Base-by-base conservation (phyloP, 805 yeast genomes). In the Saccharomyces kudriavzevii region DNA sequence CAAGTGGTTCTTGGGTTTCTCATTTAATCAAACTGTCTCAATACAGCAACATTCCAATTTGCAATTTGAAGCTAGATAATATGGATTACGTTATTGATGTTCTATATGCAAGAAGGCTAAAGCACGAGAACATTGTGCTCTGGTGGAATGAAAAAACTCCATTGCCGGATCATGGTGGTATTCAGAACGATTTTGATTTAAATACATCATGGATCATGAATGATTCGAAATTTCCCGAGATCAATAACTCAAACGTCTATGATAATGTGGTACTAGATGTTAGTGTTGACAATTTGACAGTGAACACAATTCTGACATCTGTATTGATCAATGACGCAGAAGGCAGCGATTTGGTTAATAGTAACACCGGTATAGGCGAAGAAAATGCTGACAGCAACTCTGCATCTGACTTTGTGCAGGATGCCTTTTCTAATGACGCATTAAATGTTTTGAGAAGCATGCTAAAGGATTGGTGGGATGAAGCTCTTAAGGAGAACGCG, bases 381-480 rank as follows among this genome's bases (percentile, higher is more conserved):
- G 62, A 67, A 8, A 54, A 60, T 13, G 60, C 62, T 2, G 43
- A 29, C 8, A 47, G 28, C 8, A 49, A 56, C 10, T 63, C 64
- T 13, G 58, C 61, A 4, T 49, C 60, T 3, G 71, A 74, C 2
- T 80, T 91, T 60, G 86, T 92, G 13, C 88, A 85, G 59, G 96
- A 92, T 67, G 80, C 96, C 0, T 91, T 92, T 61, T 85, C 91
- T 10, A 77, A 83, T 0, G 81, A 87, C 0, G 87, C 97, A 2
- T 74, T 94, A 56, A 68, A 75, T 9, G 85, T 85, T 1, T 74
- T 94, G 53, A 79, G 95, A 63, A 68, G 77, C 6, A 73, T 94
- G 78, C 86, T 94, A 11, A 89, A 86, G 62, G 82, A 77, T 30
- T 89, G 97, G 97, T 92, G 97, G 96, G 95, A 89, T 62, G 86